These are phyloP conservation scores for Aspergillus udagawae DNA, from an alignment of 2,329 filamentous ascomycete species.

Conservation along the genomic window DNA sequence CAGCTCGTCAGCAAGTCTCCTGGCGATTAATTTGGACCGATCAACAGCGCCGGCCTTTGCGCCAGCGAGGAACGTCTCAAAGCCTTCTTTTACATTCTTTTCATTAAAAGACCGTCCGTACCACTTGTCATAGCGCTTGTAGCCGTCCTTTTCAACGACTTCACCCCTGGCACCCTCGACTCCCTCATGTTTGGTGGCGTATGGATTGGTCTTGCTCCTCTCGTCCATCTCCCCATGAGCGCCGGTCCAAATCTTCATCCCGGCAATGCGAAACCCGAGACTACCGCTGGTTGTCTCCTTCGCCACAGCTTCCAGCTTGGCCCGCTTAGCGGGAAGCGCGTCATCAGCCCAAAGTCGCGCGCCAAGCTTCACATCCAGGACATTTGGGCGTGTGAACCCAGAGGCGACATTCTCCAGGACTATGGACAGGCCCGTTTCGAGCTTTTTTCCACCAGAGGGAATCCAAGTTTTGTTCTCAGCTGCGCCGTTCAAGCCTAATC, in stretches of 20 bases:
- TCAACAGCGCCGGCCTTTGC: slow-evolving; percentile 39
- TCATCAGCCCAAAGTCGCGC: slow-evolving; percentile 78
- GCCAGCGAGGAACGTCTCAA: slow-evolving; percentile 54
- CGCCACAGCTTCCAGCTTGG: slow-evolving; percentile 56
- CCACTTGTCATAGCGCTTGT: slow-evolving; percentile 61
- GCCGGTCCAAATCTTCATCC: slow-evolving; percentile 58
- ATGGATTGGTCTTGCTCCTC: slow-evolving; percentile 30
- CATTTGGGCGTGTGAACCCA: slow-evolving; percentile 80
- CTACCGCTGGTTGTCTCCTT: slow-evolving; percentile 56
- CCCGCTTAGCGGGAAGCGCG: slow-evolving; percentile 55
- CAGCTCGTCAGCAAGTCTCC: slow-evolving; percentile 40
- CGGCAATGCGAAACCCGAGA: slow-evolving; percentile 61
- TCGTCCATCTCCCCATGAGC: slow-evolving; percentile 29
- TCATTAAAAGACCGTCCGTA: slow-evolving; percentile 59
- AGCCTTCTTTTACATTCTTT: slow-evolving; percentile 54
- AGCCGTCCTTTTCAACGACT: slow-evolving; percentile 48
- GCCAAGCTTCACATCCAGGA: slow-evolving; percentile 90
- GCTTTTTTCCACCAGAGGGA: slow-evolving; percentile 55
- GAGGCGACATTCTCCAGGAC: slow-evolving; percentile 80
- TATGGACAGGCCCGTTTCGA: slow-evolving; percentile 74
- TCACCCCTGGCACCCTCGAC: slow-evolving; percentile 43
- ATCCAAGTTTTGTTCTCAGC: slow-evolving; percentile 34
- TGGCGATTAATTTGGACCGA: slow-evolving; percentile 42
- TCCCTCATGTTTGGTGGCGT: slow-evolving; percentile 41
- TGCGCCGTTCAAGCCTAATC: slow-evolving; percentile 12